Evolutionary conservation across 805 yeast genomes (phyloP).

Genomic region (Hanseniaspora nectarophila): DNA sequence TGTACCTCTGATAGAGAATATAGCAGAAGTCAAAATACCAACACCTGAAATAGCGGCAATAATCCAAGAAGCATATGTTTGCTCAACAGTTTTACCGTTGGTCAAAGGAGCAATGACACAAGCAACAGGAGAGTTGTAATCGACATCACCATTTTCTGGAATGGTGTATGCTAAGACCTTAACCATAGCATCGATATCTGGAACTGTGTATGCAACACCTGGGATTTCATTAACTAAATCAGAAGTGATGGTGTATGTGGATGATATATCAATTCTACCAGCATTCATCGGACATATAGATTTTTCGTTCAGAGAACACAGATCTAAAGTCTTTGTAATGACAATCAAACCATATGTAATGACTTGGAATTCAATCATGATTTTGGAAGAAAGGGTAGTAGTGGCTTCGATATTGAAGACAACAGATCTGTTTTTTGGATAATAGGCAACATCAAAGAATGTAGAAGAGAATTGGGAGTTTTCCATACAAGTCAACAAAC

Average conservation of each 20-base stretch:
- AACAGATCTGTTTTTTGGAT: slow-evolving; percentile 52
- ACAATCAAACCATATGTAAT: slow-evolving; percentile 72
- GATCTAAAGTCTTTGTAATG: slow-evolving; percentile 41
- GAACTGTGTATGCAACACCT: slow-evolving; percentile 73
- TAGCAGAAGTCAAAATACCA: slow-evolving; percentile 78
- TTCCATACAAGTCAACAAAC: slow-evolving; percentile 85
- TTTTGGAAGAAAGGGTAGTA: slow-evolving; percentile 62
- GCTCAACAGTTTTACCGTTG: slow-evolving; percentile 89
- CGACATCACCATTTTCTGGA: slow-evolving; percentile 30
- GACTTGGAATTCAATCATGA: slow-evolving; percentile 52
- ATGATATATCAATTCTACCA: slow-evolving; percentile 68
- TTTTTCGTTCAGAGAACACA: slow-evolving; percentile 50
- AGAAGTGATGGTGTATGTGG: slow-evolving; percentile 35
- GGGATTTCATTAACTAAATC: slow-evolving; percentile 50
- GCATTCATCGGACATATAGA: slow-evolving; percentile 72
- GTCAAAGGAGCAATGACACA: slow-evolving; percentile 81
- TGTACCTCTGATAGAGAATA: slow-evolving; percentile 77
- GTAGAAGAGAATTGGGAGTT: slow-evolving; percentile 78
- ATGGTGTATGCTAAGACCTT: slow-evolving; percentile 51
- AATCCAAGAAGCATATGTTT: slow-evolving; percentile 89
- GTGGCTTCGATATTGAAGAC: slow-evolving; percentile 61
- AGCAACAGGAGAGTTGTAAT: slow-evolving; percentile 46
- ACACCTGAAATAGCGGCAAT: slow-evolving; percentile 83
- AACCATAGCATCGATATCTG: slow-evolving; percentile 89
- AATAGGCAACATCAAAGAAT: slow-evolving; percentile 62